Base-by-base conservation (phyloP, 352 stramenopile species). In the Bremia lactucae region DNA sequence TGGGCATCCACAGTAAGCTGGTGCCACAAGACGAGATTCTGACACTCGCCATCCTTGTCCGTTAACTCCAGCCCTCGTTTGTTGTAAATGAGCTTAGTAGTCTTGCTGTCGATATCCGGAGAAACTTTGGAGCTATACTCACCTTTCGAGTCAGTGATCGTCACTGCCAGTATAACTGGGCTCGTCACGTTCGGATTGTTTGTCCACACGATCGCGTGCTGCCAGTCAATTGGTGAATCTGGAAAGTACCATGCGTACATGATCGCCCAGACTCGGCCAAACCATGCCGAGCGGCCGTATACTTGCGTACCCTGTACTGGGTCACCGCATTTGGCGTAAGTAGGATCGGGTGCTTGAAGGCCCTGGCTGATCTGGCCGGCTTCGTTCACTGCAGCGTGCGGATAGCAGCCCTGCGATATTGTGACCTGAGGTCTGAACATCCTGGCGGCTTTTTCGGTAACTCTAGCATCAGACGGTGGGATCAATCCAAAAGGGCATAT, bases 21-120 rank as follows among this genome's bases (percentile, higher is more conserved):
- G 22, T 59, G 46, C 40, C 50, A 62, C 42, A 59, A 42, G 21
- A 62, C 46, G 29, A 63, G 52, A 34, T 62, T 52, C 28, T 69
- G 54, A 31, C 23, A 14, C 18, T 55, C 56, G 24, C 52, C 46
- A 16, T 36, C 25, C 15, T 40, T 10, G 4, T 25, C 46, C 16
- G 41, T 42, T 6, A 18, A 44, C 6, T 42, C 35, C 34, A 55
- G 20, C 15, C 14, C 28, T 8, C 45, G 45, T 24, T 41, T 35
- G 21, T 24, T 31, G 47, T 43, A 42, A 13, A n/a, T 34, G 13
- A 54, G 36, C 38, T 54, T 55, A 26, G 44, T 33, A 22, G 24
- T 55, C 23, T 29, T 49, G 6, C 47, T 40, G 8, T n/a, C 25
- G 0, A 49, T 7, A 7, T 48, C 31, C 10, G 47, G 39, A 2